These are phyloP conservation scores for Pestalotiopsis sp. DNA, from an alignment of 2,329 filamentous ascomycete species.

Conservation along the genomic window DNA sequence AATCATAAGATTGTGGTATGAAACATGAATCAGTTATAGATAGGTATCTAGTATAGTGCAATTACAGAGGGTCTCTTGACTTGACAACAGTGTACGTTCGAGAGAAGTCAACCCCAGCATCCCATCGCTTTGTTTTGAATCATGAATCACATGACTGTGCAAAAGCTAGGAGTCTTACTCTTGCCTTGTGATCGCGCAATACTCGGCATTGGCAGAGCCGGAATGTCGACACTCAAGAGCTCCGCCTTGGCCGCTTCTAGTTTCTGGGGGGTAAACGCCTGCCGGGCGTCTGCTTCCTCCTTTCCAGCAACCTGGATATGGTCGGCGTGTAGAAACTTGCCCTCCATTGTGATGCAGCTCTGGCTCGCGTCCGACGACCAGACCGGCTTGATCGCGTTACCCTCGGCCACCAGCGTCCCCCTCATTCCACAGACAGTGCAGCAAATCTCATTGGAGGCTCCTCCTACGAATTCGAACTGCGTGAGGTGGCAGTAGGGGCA, in stretches of 20 bases:
- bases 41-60: no score
- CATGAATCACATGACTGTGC: not conserved
- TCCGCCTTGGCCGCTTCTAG: not conserved
- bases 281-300: not conserved
- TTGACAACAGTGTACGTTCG: no score
- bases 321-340: not conserved
- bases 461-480: constrained; percentile 6
- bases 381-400: not conserved
- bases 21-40: no score
- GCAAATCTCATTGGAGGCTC: not conserved
- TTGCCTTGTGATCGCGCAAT: not conserved
- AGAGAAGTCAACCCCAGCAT: no score
- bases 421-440: not conserved
- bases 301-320: constrained; percentile 3
- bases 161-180: not conserved
- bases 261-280: not conserved
- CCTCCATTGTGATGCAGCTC: constrained; percentile 11
- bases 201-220: not conserved
- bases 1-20: no score
- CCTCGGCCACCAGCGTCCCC: not conserved
- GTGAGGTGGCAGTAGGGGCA: constrained; percentile 10
- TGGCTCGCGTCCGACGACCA: not conserved
- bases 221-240: not conserved
- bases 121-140: no score
- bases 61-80: no score